phyloP scores from a whole-genome alignment of 2,329 filamentous ascomycete species.

The Cercospora sesami region DNA sequence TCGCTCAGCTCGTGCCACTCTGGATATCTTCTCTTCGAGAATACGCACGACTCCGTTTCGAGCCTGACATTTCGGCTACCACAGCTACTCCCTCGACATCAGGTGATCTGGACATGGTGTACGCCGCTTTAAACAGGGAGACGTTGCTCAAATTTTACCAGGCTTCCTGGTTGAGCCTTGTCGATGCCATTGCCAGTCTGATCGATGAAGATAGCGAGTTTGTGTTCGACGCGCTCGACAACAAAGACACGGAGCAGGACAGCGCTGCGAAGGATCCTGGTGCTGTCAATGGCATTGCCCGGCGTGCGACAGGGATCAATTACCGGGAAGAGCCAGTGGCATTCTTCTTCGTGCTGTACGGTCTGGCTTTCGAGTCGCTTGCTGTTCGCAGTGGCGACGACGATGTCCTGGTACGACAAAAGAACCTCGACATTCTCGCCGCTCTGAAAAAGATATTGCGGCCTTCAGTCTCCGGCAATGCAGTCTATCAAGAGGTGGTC shows the following conservation, averaged over 20 bases:
- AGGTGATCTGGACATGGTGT: slow-evolving; percentile 87
- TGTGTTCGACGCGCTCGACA: slow-evolving; percentile 93
- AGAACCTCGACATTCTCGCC: slow-evolving; percentile 73
- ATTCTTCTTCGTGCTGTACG: slow-evolving; percentile 98
- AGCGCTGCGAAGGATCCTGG: slow-evolving; percentile 18
- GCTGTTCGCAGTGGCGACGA: slow-evolving; percentile 71
- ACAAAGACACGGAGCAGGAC: slow-evolving; percentile 56
- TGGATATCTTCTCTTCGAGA: slow-evolving; percentile 93
- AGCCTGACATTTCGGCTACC: slow-evolving; percentile 94
- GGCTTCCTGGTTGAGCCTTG: slow-evolving; percentile 92
- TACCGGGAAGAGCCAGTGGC: slow-evolving; percentile 97
- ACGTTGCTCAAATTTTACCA: slow-evolving; percentile 95
- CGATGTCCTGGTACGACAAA: slow-evolving; percentile 36
- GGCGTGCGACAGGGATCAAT: slow-evolving; percentile 79
- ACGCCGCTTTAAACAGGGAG: slow-evolving; percentile 90
- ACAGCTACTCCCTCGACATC: slow-evolving; percentile 68
- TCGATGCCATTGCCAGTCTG: slow-evolving; percentile 93
- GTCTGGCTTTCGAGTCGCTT: slow-evolving; percentile 91
- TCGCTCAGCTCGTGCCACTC: slow-evolving; percentile 83
- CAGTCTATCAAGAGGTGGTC: slow-evolving; percentile 92
- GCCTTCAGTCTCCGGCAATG: slow-evolving; percentile 90
- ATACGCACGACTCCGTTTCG: slow-evolving; percentile 88
- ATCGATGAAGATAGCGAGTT: slow-evolving; percentile 98
- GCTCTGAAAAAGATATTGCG: slow-evolving; percentile 93
- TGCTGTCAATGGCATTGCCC: slow-evolving; percentile 39